Evolutionary conservation across 257 asterid genomes (phyloP), one percentile per base, ranked within the genome.

Genomic region (Echites panduratus): DNA sequence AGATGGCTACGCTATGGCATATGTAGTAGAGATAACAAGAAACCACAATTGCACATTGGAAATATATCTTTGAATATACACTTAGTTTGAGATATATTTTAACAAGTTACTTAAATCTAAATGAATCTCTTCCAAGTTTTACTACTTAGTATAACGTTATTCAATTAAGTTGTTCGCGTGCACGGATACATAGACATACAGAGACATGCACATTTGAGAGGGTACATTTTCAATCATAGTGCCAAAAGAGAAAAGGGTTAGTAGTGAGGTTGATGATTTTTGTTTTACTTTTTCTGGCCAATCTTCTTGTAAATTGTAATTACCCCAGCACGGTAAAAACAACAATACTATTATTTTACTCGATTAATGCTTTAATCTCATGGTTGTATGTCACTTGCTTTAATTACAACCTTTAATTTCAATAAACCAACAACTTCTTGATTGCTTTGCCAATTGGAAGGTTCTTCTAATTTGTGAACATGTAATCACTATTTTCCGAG

Each of bases 191-290:
- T 64, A 17, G 75, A 79, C 79, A 72, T n/a, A n/a, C 75, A 75
- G 50, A 74, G 77, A 64, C 56, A 77, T 73, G 72, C 73, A 73
- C 53, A 70, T 76, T 70, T 20, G 67, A 49, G 11, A 64, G 63
- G 65, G 76, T 66, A 64, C 72, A 64, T 27, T 68, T 68, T 73
- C 64, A 87, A 82, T 83, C 74, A 83, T 85, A 84, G 71, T 85
- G 86, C 69, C 68, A 70, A 80, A 72, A 77, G 50, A 77, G 70
- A 66, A 80, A 75, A 73, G 79, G 82, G 76, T 32, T 32, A 32
- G 38, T 68, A 79, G 79, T 75, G 82, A 83, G 85, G 76, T 74
- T 81, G 81, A 86, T 89, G 78, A 86, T 87, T 66, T 79, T 77
- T 69, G 76, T 73, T 82, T 81, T 40, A 75, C 88, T 82, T 87